Base-by-base conservation (phyloP, 2,329 filamentous ascomycete genomes). In the Diaporthe australafricana region DNA sequence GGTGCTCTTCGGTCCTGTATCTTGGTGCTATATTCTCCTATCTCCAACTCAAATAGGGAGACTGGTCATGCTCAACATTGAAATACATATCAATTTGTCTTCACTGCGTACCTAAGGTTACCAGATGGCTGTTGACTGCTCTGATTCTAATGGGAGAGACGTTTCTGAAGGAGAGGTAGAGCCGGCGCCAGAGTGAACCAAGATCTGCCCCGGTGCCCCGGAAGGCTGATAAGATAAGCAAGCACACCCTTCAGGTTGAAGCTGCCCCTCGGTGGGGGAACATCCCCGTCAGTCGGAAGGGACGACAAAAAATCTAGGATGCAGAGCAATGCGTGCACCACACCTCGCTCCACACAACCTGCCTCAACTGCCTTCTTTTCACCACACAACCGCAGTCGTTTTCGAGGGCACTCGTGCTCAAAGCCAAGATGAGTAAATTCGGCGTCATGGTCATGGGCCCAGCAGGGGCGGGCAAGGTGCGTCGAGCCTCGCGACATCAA, bases 381-480 rank as follows among this genome's bases (percentile, higher is more conserved):
- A 53, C 30, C 32, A 45, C n/a, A 40, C 40, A n/a, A 57, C 17
- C 27, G 62, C 35, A 52, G 52, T 45, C 68, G 45, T 16, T 16
- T 16, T 48, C 38, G 8, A 66, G 57, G 17, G 30, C n/a, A 55
- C 40, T 3, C 32, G 16, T 7, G 17, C 16, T 32, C 45, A 40
- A 38, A 65, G 30, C 65, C 79, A 85, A 72, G 75, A 97, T 97
- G 94, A 96, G 93, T 83, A 98, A 98, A 83, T 98, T 95, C 81
- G 96, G 96, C 68, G 92, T 94, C 75, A 92, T 98, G 83, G 92
- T 98, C 73, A 98, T 98, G 93, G 96, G 96, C 81, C 96, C 96
- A 73, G 96, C 96, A 25, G 96, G 95, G 76, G 95, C 95, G 27
- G 96, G 96, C 84, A 99, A 98, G 88, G 91, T 92, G 83, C 75